Conservation (phyloP, 2,329 filamentous ascomycete species). For the Penicillium sp. region DNA sequence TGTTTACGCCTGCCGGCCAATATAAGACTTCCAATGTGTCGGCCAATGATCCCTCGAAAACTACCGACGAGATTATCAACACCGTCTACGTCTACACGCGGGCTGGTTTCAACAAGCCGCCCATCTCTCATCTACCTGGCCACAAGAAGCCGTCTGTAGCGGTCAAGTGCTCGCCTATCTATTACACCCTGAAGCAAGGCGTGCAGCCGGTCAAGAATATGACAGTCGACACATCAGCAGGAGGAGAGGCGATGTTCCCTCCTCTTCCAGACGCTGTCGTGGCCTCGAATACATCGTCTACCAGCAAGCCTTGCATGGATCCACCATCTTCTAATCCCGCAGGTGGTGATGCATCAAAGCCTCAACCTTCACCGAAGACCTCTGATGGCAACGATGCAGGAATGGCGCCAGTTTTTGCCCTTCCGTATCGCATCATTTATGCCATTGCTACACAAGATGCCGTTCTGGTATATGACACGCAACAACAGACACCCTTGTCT, state of each 20-base stretch:
- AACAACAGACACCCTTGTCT: slow-evolving; percentile 91
- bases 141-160: slow-evolving; percentile 98
- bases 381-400: slow-evolving; percentile 58
- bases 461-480: slow-evolving; percentile 93
- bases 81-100: slow-evolving; percentile 98
- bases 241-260: slow-evolving; percentile 77
- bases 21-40: slow-evolving; percentile 80
- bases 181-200: slow-evolving; percentile 78
- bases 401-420: slow-evolving; percentile 68
- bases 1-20: slow-evolving; percentile 93
- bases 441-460: slow-evolving; percentile 97
- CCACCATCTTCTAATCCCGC: slow-evolving; percentile 64
- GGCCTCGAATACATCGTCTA: slow-evolving; percentile 57
- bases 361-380: slow-evolving; percentile 60
- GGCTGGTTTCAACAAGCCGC: slow-evolving; percentile 94
- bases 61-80: slow-evolving; percentile 85
- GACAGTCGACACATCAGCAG: slow-evolving; percentile 89
- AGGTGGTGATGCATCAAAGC: slow-evolving; percentile 57
- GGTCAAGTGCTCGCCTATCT: slow-evolving; percentile 88
- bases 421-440: slow-evolving; percentile 94
- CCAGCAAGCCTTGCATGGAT: slow-evolving; percentile 69
- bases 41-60: slow-evolving; percentile 71
- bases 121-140: slow-evolving; percentile 90
- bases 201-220: slow-evolving; percentile 80
- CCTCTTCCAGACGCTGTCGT: slow-evolving; percentile 82